These are phyloP conservation scores for Santalum album DNA, from an alignment of 164 flowering plant genomes.

Conservation along the genomic window DNA sequence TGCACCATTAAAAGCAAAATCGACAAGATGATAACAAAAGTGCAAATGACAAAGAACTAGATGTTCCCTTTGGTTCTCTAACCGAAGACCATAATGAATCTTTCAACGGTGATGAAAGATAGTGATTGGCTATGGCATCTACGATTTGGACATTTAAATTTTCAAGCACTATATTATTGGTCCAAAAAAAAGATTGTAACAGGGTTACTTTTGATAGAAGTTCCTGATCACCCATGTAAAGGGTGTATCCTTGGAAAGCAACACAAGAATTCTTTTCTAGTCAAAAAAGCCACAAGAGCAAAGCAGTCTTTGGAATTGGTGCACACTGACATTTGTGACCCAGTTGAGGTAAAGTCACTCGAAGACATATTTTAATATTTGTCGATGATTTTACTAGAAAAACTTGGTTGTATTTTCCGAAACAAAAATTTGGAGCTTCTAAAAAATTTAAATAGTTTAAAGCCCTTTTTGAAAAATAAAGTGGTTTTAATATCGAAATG, in stretches of 20 bases:
- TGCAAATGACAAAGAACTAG: not conserved
- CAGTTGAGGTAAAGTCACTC: too few relatives aligned
- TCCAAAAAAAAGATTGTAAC: not conserved
- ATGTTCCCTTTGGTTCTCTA: not conserved
- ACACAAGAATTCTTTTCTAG: too few relatives aligned
- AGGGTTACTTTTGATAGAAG: not conserved
- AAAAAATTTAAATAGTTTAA: not conserved
- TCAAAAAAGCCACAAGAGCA: too few relatives aligned
- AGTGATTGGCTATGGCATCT: not conserved
- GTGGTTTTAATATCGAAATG: too few relatives aligned
- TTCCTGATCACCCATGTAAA: not conserved
- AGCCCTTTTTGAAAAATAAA: too few relatives aligned
- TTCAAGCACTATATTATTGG: not conserved
- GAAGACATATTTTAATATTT: too few relatives aligned
- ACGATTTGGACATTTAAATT: constrained; percentile 1
- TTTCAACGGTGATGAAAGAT: not conserved
- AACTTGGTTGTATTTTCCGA: not conserved
- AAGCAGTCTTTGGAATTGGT: too few relatives aligned
- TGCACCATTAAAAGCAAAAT: too few relatives aligned
- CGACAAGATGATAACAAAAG: not conserved
- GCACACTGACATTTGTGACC: too few relatives aligned
- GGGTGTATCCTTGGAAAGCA: too few relatives aligned
- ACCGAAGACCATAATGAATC: too few relatives aligned
- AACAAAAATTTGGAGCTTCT: not conserved
- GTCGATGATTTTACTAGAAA: too few relatives aligned